phyloP scores from a whole-genome alignment of 2,329 filamentous ascomycete genomes.

The Herpotrichia juniperi region DNA sequence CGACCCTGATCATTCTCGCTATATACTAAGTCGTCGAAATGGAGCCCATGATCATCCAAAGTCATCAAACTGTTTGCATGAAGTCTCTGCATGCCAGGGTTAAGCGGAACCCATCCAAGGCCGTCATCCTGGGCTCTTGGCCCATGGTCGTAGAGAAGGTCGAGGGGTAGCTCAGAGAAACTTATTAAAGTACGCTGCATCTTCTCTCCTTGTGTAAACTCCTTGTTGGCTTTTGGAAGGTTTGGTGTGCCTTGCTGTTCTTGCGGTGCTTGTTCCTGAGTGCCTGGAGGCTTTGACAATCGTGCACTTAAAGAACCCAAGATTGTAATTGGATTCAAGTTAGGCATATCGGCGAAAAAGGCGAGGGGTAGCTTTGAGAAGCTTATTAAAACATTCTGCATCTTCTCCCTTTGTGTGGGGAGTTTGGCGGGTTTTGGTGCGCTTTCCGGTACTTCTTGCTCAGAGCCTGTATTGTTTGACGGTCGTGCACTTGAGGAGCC shows the following conservation, averaged over 20 bases:
- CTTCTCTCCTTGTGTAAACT: background rate
- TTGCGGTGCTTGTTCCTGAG: background rate
- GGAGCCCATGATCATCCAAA: background rate
- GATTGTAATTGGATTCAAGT: background rate
- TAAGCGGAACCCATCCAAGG: background rate
- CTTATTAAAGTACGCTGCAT: background rate
- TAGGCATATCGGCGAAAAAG: background rate
- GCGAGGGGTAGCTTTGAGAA: background rate
- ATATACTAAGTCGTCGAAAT: background rate
- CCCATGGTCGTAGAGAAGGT: background rate
- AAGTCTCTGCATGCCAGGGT: background rate
- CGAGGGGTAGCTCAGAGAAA: background rate
- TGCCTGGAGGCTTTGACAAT: background rate
- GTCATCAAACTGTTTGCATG: background rate
- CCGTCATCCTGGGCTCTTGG: background rate
- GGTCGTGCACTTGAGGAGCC: background rate
- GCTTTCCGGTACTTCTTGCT: too few relatives aligned
- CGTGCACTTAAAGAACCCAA: background rate
- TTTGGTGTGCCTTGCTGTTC: background rate
- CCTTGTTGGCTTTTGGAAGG: background rate
- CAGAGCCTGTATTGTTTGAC: too few relatives aligned
- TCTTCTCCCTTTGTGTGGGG: background rate
- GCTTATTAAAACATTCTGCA: background rate
- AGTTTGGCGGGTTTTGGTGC: background rate
- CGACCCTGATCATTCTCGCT: background rate